Evolutionary conservation across 306 rosid species (phyloP).

Genomic region (Luffa acutangula): DNA sequence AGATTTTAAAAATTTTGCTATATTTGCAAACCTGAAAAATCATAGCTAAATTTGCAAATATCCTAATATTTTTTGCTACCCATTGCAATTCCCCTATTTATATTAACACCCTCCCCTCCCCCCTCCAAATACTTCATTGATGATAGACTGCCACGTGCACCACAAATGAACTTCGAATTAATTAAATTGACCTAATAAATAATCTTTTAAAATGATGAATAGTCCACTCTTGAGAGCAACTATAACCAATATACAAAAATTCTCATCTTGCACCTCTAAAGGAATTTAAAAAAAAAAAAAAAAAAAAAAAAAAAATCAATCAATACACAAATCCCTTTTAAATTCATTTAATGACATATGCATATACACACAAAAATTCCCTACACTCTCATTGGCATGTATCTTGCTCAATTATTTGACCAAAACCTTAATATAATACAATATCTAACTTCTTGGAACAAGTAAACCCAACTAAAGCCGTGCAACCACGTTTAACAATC

Average conservation of each 20-base stretch:
- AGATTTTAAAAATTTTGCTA: no score
- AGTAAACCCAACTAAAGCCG: neutral
- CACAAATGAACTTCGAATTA: neutral
- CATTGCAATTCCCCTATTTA: no score
- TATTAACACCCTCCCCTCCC: no score
- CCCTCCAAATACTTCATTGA: neutral
- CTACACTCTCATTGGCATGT: neutral
- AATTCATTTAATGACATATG: no score
- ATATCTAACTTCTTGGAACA: neutral
- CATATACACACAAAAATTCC: no score
- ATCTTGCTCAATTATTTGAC: neutral
- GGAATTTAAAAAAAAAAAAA: no score
- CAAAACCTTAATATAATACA: neutral
- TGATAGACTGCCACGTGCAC: neutral
- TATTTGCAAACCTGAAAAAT: no score
- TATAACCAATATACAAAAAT: neutral
- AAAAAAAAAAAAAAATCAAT: no score
- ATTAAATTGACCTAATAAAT: neutral
- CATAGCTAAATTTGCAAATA: no score
- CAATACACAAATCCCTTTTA: no score
- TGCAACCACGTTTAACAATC: conserved; percentile 1
- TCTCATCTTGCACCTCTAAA: neutral
- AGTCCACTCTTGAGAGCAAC: neutral
- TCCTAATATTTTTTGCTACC: no score
- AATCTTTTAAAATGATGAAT: neutral